Conservation (phyloP, 139 green algal species). For the Edaphochlamys debaryana region DNA sequence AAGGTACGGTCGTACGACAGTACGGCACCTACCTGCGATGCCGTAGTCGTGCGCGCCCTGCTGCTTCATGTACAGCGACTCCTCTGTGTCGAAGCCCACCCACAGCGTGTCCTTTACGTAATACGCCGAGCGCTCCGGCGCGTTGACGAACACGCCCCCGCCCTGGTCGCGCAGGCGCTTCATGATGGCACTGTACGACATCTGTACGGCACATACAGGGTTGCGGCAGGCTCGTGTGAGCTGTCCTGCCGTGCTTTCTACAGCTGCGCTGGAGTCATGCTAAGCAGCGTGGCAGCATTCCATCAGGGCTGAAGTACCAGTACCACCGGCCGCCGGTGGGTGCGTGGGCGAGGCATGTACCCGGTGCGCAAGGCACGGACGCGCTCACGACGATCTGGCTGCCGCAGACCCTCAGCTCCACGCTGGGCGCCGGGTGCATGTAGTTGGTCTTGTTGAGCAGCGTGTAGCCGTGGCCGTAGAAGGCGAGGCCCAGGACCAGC, state of each 20-base stretch:
- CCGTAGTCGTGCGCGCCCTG: constrained; percentile 5
- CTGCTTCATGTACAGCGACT: neutral
- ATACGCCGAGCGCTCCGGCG: constrained; percentile 22
- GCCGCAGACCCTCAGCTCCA: constrained; percentile 32
- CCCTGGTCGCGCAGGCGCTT: neutral
- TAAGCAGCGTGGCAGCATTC: no score
- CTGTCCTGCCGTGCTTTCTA: no score
- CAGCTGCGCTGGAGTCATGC: no score
- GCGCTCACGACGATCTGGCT: neutral
- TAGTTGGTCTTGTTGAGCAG: constrained; percentile 4
- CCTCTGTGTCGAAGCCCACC: constrained; percentile 31
- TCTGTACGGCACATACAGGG: neutral
- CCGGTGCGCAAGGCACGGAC: no score
- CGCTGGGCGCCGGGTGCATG: constrained; percentile 7
- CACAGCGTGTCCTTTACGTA: constrained; percentile 27
- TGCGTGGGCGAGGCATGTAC: no score
- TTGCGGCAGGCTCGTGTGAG: neutral
- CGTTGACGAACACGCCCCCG: constrained; percentile 16
- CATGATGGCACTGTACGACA: constrained; percentile 23
- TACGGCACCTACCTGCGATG: no score
- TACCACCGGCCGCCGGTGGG: no score
- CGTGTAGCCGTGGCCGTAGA: constrained; percentile 43
- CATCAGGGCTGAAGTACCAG: no score
- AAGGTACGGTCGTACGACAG: no score
- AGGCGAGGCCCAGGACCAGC: constrained; percentile 37